Evolutionary conservation across 352 stramenopile genomes (phyloP).

Genomic region (Aphanomyces euteiches): DNA sequence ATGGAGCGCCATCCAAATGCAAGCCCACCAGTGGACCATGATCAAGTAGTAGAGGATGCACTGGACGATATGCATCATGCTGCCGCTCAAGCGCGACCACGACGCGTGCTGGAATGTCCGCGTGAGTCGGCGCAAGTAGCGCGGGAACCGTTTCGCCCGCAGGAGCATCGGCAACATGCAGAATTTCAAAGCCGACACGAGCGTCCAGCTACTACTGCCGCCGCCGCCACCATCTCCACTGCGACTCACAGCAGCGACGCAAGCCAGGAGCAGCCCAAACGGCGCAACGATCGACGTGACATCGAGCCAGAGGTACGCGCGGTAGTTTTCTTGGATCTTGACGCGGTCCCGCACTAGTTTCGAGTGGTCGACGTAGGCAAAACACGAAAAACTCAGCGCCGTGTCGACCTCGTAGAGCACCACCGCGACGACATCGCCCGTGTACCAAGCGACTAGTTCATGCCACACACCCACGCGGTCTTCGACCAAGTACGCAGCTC

Average conservation of each 20-base stretch:
- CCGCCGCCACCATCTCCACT: too few species aligned
- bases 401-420: conserved; percentile 15
- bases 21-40: conserved; percentile 31
- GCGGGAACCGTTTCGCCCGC: conserved; percentile 28
- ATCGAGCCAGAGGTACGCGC: conserved; percentile 21
- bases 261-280: neutral
- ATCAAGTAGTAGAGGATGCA: conserved; percentile 30
- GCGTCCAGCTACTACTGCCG: neutral
- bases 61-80: conserved; percentile 28
- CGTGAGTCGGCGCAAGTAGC: conserved; percentile 26
- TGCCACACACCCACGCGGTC: neutral
- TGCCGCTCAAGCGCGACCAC: conserved; percentile 21
- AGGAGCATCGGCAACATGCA: conserved; percentile 24
- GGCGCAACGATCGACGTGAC: conserved; percentile 12
- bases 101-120: conserved; percentile 25
- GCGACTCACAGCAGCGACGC: too few species aligned
- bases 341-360: conserved; percentile 14
- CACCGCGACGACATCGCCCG: conserved; percentile 8
- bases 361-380: conserved; percentile 29
- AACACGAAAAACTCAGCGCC: conserved; percentile 16
- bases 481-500: conserved; percentile 19
- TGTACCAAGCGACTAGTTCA: conserved; percentile 23
- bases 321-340: conserved; percentile 30
- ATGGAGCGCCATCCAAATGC: conserved; percentile 29
- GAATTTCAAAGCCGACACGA: conserved; percentile 20